Evolutionary conservation across 202 grass and related monocot species (phyloP), one percentile per base, ranked within the genome.

Genomic region (Carex arenaria): DNA sequence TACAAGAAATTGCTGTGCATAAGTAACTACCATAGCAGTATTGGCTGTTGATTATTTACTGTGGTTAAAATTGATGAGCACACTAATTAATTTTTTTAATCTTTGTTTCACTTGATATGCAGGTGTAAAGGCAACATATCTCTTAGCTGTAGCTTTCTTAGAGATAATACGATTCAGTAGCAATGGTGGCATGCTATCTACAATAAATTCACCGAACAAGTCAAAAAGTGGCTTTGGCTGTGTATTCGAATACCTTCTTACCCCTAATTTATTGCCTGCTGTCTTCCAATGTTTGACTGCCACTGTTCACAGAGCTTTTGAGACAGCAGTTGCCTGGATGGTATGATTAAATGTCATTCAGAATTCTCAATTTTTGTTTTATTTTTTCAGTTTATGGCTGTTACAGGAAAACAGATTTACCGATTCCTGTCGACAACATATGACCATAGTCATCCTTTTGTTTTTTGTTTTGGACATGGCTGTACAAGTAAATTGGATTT

Each of bases 41-140:
- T 54, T 69, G 60, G 19, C 34, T 40, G 13, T 31, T 4, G 15
- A 40, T 49, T 70, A 54, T 15, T 82, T 62, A 69, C 81, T 17
- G 78, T 86, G 69, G 67, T 53, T 84, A 67, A 2, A 89, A 83
- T 52, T 31, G n/a, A 59, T 17, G 26, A 84, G 85, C 74, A 70
- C 56, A 57, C 53, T 64, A 86, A 28, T 78, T 72, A 3, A 67
- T 68, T 87, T 66, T 45, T 82, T 78, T 87, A 64, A 86, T 87
- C 36, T 57, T 43, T 64, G 53, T 80, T 82, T 89, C 67, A 45
- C 53, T 84, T 89, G 72, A 53, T 69, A 79, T 87, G 86, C 89
- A 98, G 96, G 96, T 73, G 96, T 98, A 53, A 98, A 98, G 88
- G 91, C 96, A 66, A 98, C 96, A 52, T 98, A 98, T 85, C 91